Percentiles rank a stretch among this genome's conserved stretches.
Evolutionary conservation across 352 stramenopile genomes (phyloP).

Genomic region (Sclerospora graminicola): DNA sequence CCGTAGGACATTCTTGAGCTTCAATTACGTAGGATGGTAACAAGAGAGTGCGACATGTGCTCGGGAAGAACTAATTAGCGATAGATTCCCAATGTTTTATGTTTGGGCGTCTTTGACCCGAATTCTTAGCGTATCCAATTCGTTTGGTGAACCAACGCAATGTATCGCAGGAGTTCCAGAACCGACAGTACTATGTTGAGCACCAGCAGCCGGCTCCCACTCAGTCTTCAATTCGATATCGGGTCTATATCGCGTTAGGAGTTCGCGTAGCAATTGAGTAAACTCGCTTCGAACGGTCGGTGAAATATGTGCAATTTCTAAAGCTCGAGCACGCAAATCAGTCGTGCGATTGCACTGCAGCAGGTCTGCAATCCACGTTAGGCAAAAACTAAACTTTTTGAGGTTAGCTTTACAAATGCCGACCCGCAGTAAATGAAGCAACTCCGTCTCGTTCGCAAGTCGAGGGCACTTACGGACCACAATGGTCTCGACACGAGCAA

Average conservation of each 20-base stretch:
- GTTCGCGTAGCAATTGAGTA: constrained; percentile 42
- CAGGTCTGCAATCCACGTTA: constrained; percentile 71
- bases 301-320: constrained; percentile 68
- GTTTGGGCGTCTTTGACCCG: constrained; percentile 48
- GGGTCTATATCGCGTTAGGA: constrained; percentile 40
- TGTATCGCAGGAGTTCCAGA: constrained; percentile 11
- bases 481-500: constrained; percentile 52
- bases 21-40: too few relatives aligned
- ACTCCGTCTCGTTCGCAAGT: constrained; percentile 36
- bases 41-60: too few relatives aligned
- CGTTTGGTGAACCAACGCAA: constrained; percentile 13
- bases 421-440: constrained; percentile 49
- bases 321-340: constrained; percentile 48
- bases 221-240: constrained; percentile 68
- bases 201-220: constrained; percentile 41
- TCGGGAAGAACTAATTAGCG: too few relatives aligned
- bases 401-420: constrained; percentile 74
- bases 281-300: constrained; percentile 58
- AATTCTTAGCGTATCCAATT: constrained; percentile 59
- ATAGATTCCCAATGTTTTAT: constrained; percentile 6
- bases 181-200: constrained; percentile 9
- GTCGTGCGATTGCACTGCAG: constrained; percentile 50
- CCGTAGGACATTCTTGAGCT: too few relatives aligned
- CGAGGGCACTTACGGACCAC: constrained; percentile 49
- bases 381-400: constrained; percentile 76